Evolutionary conservation across 352 stramenopile species (phyloP), one percentile per base, ranked within the genome.

Genomic region (Plasmopara viticola): DNA sequence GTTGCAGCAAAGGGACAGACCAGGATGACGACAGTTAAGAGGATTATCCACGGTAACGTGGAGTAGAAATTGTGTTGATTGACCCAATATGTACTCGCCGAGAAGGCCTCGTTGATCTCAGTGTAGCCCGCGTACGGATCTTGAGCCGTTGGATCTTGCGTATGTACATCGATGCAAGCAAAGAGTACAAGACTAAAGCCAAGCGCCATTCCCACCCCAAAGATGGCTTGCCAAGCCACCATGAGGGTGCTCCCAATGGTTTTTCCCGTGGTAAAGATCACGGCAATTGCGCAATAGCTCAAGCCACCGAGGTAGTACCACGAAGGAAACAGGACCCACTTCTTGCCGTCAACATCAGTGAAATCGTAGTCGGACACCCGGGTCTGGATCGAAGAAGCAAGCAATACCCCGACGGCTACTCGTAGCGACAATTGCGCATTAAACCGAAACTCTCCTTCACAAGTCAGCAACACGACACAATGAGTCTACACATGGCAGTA

Each of bases 161-260:
- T 72, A n/a, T 64, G 63, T 0, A 87, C 53, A 40, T 75, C 42
- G 53, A 82, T 60, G 41, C 62, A 51, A 4, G 64, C 54, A 44
- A 87, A 90, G 9, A 90, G 60, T n/a, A 90, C 39, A 38, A 86
- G 72, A 57, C 80, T 90, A 68, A 84, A 90, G 14, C 87, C 56
- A 12, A 90, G 64, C 43, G 79, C 79, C 51, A 90, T 75, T 25
- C 79, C 77, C 37, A 87, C 74, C 2, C 79, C 79, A 17, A 78
- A 72, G 48, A 90, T 82, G 29, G 78, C 70, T 61, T 87, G 79
- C 61, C 68, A 90, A 20, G 85, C 69, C 30, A 86, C 65, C 49
- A 70, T 79, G 12, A 86, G 68, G 12, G 76, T 90, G n/a, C 68
- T 80, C 30, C 79, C 79, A 30, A 87, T 74, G 42, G 78, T 90